Evolutionary conservation across 78 protist genomes (phyloP).

Genomic region (Polysphondylium violaceum): DNA sequence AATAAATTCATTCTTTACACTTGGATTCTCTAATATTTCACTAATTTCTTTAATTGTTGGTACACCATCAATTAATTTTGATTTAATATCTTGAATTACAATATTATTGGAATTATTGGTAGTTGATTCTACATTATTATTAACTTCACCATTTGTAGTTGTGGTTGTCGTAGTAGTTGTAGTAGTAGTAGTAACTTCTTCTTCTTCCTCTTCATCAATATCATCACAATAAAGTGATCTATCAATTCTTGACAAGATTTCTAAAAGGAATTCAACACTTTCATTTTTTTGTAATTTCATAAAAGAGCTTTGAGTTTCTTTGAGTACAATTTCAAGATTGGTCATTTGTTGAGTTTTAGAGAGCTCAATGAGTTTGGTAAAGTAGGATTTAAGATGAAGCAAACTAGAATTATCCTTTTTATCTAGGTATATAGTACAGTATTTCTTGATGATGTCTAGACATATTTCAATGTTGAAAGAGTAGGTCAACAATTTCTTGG

Average conservation of each 20-base stretch:
- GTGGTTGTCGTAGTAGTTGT: not conserved
- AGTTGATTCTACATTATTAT: not conserved
- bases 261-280: conserved; percentile 1
- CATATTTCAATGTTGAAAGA: too few relatives aligned
- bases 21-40: not conserved
- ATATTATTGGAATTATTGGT: not conserved
- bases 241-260: not conserved
- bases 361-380: conserved; percentile 1
- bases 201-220: not conserved
- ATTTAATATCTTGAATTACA: conserved; percentile 3
- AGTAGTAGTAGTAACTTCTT: not conserved
- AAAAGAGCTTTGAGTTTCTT: conserved; percentile 1
- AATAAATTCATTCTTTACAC: conserved; percentile 29
- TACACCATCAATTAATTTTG: not conserved
- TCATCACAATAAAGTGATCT: not conserved
- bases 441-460: too few relatives aligned
- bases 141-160: not conserved
- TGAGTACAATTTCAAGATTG: not conserved
- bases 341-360: too few relatives aligned
- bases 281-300: not conserved
- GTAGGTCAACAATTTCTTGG: too few relatives aligned
- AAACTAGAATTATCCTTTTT: too few relatives aligned
- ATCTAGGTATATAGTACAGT: too few relatives aligned
- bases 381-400: too few relatives aligned
- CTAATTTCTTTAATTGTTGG: conserved; percentile 12